Percentiles rank a stretch among this genome's conserved stretches.
Conservation (phyloP, 2,329 filamentous ascomycete species). For the Ilyonectria destructans region DNA sequence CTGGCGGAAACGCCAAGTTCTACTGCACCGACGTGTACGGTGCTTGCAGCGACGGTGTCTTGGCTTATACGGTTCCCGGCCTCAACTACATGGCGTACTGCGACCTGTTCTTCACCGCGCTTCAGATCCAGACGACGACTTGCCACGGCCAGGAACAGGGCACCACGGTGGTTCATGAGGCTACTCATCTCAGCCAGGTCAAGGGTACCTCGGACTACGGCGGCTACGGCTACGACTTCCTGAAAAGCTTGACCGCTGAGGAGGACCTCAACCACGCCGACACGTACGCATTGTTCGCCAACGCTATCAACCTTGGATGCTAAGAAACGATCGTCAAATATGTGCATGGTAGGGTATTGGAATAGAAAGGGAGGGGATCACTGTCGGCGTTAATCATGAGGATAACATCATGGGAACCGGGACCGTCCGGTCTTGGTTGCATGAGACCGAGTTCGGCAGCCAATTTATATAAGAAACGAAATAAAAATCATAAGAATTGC, state of each 20-base stretch:
- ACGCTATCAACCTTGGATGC: conserved; percentile 54
- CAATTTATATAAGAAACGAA: conserved; percentile 11
- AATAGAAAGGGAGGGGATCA: conserved; percentile 8
- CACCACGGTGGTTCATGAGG: conserved; percentile 77
- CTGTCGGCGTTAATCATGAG: conserved; percentile 14
- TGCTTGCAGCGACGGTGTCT: conserved; percentile 65
- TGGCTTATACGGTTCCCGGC: conserved; percentile 75
- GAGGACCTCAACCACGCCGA: conserved; percentile 77
- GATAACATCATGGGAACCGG: conserved; percentile 6
- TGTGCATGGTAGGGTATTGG: conserved; percentile 4
- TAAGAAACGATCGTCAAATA: conserved; percentile 40
- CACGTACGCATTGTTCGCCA: conserved; percentile 54
- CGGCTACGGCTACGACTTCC: conserved; percentile 71
- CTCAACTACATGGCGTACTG: conserved; percentile 74
- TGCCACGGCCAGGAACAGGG: conserved; percentile 79
- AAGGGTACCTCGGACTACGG: conserved; percentile 74
- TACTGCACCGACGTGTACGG: conserved; percentile 73
- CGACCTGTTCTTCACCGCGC: conserved; percentile 70
- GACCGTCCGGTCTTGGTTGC: background rate
- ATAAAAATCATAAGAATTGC: conserved; percentile 1
- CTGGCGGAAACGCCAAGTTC: conserved; percentile 64
- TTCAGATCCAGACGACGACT: conserved; percentile 63
- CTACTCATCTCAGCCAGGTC: conserved; percentile 72
- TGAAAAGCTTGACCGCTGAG: conserved; percentile 61
- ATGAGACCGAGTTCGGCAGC: conserved; percentile 13